These are phyloP conservation scores for Spongiforma sp. DNA, from an alignment of 1,284 basidiomycete genomes.

Conservation along the genomic window DNA sequence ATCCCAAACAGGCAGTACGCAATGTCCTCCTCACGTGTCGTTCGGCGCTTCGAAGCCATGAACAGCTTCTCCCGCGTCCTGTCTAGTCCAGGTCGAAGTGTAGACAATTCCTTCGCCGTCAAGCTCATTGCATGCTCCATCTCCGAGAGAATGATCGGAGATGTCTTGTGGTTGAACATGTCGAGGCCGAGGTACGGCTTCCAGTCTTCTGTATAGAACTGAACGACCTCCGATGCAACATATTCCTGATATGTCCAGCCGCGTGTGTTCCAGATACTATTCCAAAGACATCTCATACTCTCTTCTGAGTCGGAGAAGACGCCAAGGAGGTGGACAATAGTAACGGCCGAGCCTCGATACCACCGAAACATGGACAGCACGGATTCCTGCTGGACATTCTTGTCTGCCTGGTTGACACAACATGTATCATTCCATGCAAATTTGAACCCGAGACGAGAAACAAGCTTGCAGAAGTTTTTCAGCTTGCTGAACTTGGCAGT, in stretches of 20 bases:
- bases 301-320: too few relatives aligned
- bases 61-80: neutral
- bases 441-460: neutral
- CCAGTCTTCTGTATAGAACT: neutral
- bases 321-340: neutral
- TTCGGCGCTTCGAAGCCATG: neutral
- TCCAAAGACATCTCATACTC: neutral
- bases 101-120: neutral
- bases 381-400: neutral
- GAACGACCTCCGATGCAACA: neutral
- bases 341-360: neutral
- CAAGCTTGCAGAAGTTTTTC: too few relatives aligned
- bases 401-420: neutral
- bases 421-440: neutral
- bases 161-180: neutral
- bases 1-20: neutral
- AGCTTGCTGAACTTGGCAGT: too few relatives aligned
- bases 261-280: neutral
- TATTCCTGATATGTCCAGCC: neutral
- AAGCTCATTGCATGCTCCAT: neutral
- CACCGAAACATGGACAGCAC: neutral
- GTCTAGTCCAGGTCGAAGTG: neutral
- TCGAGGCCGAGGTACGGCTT: neutral
- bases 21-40: neutral
- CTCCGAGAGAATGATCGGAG: neutral